These are phyloP conservation scores for Colletotrichum limetticola DNA, from an alignment of 2,329 filamentous ascomycete species.

Conservation along the genomic window DNA sequence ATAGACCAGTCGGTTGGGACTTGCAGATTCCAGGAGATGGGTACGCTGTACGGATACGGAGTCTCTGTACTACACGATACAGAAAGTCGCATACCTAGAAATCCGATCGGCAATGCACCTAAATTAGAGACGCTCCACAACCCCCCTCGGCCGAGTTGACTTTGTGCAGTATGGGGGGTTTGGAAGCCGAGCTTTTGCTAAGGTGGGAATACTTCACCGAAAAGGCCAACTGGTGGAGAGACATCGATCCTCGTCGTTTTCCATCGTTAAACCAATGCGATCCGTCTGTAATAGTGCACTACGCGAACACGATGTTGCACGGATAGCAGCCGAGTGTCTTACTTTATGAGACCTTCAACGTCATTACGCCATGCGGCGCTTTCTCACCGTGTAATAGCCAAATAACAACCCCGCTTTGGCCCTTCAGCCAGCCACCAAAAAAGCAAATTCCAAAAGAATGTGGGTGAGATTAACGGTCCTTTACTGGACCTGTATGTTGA, in stretches of 20 bases:
- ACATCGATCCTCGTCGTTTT: background rate
- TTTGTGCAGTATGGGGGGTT: too few relatives aligned
- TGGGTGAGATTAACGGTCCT: background rate
- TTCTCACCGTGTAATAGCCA: background rate
- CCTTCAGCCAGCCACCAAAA: background rate
- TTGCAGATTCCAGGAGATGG: background rate
- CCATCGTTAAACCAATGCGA: background rate
- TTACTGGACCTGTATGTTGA: background rate
- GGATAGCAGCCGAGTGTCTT: background rate
- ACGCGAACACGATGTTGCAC: background rate
- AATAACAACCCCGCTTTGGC: background rate
- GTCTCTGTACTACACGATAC: too few relatives aligned
- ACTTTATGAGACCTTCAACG: background rate
- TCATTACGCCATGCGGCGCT: background rate
- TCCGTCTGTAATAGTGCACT: background rate
- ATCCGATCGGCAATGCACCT: background rate
- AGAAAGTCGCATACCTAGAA: too few relatives aligned
- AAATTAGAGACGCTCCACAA: background rate
- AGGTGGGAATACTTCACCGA: background rate
- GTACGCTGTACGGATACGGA: background rate
- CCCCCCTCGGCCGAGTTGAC: background rate
- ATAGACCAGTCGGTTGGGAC: background rate
- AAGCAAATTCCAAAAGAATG: background rate
- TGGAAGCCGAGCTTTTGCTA: too few relatives aligned
- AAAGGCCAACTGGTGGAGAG: background rate